Conservation (phyloP, 164 flowering plant genomes). For the Nelumbo lutea region DNA sequence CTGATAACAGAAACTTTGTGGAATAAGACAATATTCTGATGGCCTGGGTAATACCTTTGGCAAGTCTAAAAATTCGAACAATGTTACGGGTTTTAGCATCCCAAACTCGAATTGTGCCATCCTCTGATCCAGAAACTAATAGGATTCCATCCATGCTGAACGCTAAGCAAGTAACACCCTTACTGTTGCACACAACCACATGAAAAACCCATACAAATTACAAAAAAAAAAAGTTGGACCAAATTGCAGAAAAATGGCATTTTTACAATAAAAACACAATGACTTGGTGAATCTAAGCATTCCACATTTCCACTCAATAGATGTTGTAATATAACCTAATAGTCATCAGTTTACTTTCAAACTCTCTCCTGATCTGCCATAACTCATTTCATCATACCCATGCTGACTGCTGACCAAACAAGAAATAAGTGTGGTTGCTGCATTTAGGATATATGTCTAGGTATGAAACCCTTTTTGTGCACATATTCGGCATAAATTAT, state of each 20-base stretch:
- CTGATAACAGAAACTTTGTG: neutral
- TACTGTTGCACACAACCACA: constrained; percentile 34
- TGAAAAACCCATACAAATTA: constrained; percentile 5
- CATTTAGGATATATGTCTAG: too few species aligned
- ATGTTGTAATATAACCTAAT: neutral
- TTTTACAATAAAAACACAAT: neutral
- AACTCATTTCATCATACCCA: too few species aligned
- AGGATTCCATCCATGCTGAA: constrained; percentile 44
- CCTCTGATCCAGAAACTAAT: constrained; percentile 88
- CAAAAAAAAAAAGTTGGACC: neutral
- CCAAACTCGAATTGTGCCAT: constrained; percentile 75
- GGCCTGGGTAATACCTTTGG: constrained; percentile 49
- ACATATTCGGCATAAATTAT: too few species aligned
- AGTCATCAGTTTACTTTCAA: neutral
- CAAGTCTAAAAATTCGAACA: constrained; percentile 60
- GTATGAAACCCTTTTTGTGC: too few species aligned
- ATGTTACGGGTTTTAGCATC: constrained; percentile 50
- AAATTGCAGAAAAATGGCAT: neutral
- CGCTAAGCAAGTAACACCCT: constrained; percentile 69
- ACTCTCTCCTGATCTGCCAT: neutral
- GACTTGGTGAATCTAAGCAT: neutral
- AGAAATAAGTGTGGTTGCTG: too few species aligned
- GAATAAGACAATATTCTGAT: neutral
- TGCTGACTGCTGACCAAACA: too few species aligned
- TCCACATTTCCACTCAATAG: neutral